A percentile compares a stretch with the other conserved stretches of the same genome.
phyloP scores from a whole-genome alignment of 176 grass and related monocot species.

The Raddia guianensis region DNA sequence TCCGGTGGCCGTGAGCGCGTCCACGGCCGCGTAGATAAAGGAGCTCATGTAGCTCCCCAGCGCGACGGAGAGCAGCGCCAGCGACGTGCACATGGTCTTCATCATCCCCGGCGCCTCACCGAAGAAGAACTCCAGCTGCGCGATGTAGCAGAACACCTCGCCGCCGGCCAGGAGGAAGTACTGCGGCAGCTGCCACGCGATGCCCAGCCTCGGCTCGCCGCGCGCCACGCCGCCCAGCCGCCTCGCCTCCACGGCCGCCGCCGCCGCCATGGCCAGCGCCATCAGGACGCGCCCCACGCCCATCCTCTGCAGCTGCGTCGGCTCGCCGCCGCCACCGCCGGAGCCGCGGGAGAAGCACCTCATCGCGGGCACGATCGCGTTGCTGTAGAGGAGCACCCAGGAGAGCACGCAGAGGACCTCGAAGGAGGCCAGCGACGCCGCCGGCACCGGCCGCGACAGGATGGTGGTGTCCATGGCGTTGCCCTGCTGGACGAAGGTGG shows the following conservation, averaged over 20 bases:
- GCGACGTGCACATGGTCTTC: constrained; percentile 82
- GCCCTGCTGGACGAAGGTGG: constrained; percentile 80
- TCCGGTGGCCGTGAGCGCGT: constrained; percentile 34
- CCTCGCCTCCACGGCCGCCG: constrained; percentile 54
- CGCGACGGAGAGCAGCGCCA: constrained; percentile 63
- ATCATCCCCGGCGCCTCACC: constrained; percentile 74
- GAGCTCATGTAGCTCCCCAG: constrained; percentile 78
- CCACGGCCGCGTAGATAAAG: constrained; percentile 56
- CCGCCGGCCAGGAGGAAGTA: constrained; percentile 61
- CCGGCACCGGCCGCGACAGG: constrained; percentile 48
- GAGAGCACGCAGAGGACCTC: constrained; percentile 57
- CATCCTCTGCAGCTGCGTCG: constrained; percentile 68
- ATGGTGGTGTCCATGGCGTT: constrained; percentile 57
- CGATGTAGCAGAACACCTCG: constrained; percentile 69
- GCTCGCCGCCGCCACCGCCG: constrained; percentile 17
- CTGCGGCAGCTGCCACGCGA: constrained; percentile 76
- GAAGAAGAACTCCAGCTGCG: constrained; percentile 87
- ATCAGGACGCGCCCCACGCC: constrained; percentile 60
- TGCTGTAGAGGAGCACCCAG: constrained; percentile 64
- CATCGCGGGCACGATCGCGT: constrained; percentile 44
- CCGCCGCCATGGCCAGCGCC: constrained; percentile 47
- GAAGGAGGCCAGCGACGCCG: constrained; percentile 59
- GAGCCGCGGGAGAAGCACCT: not conserved
- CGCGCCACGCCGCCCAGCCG: constrained; percentile 38
- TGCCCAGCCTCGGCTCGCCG: constrained; percentile 40